Percentiles rank a stretch among this genome's conserved stretches.
Conservation (phyloP, 1,284 basidiomycete species). For the Cryptococcus neoformans region DNA sequence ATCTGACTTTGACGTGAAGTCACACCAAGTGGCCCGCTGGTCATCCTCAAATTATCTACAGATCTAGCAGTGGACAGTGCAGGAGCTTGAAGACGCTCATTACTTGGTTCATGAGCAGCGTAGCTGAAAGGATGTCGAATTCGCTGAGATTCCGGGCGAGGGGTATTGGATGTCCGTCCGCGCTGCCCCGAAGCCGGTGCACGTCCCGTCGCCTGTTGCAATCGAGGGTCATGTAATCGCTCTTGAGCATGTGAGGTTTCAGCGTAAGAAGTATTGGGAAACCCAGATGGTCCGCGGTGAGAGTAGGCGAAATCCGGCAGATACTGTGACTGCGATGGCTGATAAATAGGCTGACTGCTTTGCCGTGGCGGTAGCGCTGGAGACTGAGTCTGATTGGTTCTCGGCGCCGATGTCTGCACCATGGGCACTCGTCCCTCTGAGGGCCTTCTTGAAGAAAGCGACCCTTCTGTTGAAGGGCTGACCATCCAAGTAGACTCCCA, state of each 20-base stretch:
- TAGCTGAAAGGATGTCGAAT: slow-evolving; percentile 21
- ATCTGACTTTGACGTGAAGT: slow-evolving; percentile 7
- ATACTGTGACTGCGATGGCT: slow-evolving; percentile 23
- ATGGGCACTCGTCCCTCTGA: slow-evolving; percentile 10
- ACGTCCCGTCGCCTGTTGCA: slow-evolving; percentile 23
- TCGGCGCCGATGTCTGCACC: background rate
- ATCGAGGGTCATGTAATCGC: slow-evolving; percentile 21
- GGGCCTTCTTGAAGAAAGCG: slow-evolving; percentile 12
- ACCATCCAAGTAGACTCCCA: slow-evolving; percentile 2
- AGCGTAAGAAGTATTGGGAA: slow-evolving; percentile 13
- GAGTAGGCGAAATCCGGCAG: slow-evolving; percentile 9
- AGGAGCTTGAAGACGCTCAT: slow-evolving; percentile 12
- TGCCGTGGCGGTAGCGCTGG: slow-evolving; percentile 1
- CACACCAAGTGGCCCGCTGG: background rate
- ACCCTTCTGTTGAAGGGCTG: background rate
- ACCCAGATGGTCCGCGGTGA: slow-evolving; percentile 20
- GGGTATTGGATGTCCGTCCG: background rate
- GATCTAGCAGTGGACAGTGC: slow-evolving; percentile 23
- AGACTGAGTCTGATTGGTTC: background rate
- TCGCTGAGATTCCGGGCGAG: slow-evolving; percentile 2
- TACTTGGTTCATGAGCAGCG: slow-evolving; percentile 1
- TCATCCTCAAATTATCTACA: slow-evolving; percentile 30
- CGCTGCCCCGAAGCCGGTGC: background rate
- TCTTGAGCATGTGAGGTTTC: slow-evolving; percentile 26
- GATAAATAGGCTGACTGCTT: slow-evolving; percentile 17